Evolutionary conservation across 2,329 filamentous ascomycete species (phyloP), one percentile per base, ranked within the genome.

Genomic region (Scorias spongiosa): DNA sequence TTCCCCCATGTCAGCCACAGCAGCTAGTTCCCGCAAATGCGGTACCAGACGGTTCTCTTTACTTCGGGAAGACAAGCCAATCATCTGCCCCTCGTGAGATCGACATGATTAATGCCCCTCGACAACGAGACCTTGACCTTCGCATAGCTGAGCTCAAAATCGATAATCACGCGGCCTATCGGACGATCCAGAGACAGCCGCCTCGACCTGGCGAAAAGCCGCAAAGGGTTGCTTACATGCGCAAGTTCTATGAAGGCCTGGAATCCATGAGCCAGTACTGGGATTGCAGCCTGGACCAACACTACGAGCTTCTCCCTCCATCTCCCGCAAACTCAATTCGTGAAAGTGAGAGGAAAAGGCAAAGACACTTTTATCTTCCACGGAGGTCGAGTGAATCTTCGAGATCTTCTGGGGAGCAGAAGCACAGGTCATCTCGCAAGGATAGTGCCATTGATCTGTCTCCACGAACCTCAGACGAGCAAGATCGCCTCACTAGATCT

Each of bases 251-350:
- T 69, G 66, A 69, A 42, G 70, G 67, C 2, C 62, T 80, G 42
- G 72, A 78, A 49, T 69, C 67, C 30, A 67, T 80, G 67, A 65
- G 72, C 12, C 72, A 75, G 49, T 80, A 77, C 53, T 80, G 76
- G 76, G 76, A 80, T 53, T 66, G 64, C 34, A 75, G 69, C 46
- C 54, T 71, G 40, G 76, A 80, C 50, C 59, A 76, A 28, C 77
- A 77, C 55, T 67, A 67, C 37, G 56, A 60, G 14, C 54, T 59
- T 5, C 49, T 49, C 14, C 42, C 49, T 42, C 32, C 32, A 12
- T 36, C 32, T 12, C 32, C 32, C 3, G 32, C 32, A 12, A 36
- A 15, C 32, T 36, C 32, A 3, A 15, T 36, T 9, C 32, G 15
- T 9, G 46, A 52, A 28, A 44, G 48, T 30, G 48, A 49, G 2